Evolutionary conservation across 495 filamentous ascomycete species (phyloP).

Genomic region (Xylaria scruposa): DNA sequence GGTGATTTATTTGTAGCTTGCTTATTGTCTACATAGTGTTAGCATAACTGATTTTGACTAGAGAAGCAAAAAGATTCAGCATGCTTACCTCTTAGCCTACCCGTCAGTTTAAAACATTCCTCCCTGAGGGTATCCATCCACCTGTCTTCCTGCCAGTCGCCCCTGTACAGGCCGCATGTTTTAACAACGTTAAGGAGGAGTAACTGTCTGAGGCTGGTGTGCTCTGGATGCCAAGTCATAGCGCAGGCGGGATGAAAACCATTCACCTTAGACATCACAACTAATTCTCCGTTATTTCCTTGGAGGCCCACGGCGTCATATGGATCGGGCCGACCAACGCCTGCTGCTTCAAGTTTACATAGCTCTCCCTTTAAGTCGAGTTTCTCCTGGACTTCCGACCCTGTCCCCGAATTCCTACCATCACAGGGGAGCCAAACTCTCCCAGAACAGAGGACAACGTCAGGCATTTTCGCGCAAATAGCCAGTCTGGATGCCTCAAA

Average conservation of each 20-base stretch:
- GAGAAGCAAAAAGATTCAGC: neutral
- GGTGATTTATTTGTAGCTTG: neutral
- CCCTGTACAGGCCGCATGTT: constrained; percentile 12
- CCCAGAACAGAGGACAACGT: constrained; percentile 15
- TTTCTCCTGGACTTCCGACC: neutral
- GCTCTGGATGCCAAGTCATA: neutral
- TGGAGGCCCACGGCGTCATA: neutral
- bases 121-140: constrained; percentile 16
- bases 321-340: constrained; percentile 6
- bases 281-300: neutral
- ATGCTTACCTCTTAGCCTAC: neutral
- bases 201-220: constrained; percentile 9
- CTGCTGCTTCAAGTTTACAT: neutral
- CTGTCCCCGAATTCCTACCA: neutral
- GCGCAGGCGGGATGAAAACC: constrained; percentile 12
- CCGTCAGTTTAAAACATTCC: constrained; percentile 1
- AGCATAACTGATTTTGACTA: neutral
- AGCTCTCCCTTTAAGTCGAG: neutral
- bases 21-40: neutral
- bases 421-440: neutral
- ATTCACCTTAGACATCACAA: constrained; percentile 3
- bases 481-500: constrained; percentile 3
- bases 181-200: constrained; percentile 13
- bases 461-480: constrained; percentile 6
- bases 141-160: constrained; percentile 2